Percentiles rank a stretch among this genome's conserved stretches.
Evolutionary conservation across 2,329 filamentous ascomycete genomes (phyloP).

Genomic region (Sporothrix humicola): DNA sequence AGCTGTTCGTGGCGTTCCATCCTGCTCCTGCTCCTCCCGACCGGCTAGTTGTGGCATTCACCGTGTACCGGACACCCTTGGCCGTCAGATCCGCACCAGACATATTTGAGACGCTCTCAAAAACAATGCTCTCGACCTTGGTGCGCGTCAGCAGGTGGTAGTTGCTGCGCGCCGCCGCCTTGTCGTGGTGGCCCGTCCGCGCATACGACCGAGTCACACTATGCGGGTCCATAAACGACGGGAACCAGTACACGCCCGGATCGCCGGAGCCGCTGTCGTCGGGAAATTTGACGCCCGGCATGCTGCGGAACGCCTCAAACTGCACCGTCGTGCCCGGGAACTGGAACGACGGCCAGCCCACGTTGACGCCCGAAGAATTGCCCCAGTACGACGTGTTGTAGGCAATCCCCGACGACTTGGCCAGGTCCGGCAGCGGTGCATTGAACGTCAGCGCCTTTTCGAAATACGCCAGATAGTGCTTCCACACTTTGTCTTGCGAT

Average conservation of each 20-base stretch:
- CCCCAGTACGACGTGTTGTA: slow-evolving; percentile 48
- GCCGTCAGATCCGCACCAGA: slow-evolving; percentile 19
- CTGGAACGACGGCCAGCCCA: slow-evolving; percentile 48
- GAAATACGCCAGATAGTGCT: slow-evolving; percentile 42
- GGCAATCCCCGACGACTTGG: slow-evolving; percentile 43
- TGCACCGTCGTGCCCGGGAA: slow-evolving; percentile 44
- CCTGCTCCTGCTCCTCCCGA: not conserved
- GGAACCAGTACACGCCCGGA: slow-evolving; percentile 49
- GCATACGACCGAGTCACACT: slow-evolving; percentile 49
- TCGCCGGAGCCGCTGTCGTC: slow-evolving; percentile 49
- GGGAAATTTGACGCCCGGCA: slow-evolving; percentile 49
- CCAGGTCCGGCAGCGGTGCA: slow-evolving; percentile 35
- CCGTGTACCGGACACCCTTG: slow-evolving; percentile 43
- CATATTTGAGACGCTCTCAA: slow-evolving; percentile 38
- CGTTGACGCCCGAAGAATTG: slow-evolving; percentile 45
- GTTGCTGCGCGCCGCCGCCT: slow-evolving; percentile 42
- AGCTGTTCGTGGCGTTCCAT: slow-evolving; percentile 18
- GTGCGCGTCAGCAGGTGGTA: slow-evolving; percentile 44
- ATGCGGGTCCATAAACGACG: slow-evolving; percentile 50
- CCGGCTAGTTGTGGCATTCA: slow-evolving; percentile 21
- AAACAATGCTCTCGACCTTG: slow-evolving; percentile 42
- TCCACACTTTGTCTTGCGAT: too few species aligned
- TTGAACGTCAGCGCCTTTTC: slow-evolving; percentile 42
- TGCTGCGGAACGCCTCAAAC: slow-evolving; percentile 46
- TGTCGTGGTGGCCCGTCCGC: slow-evolving; percentile 46